Conservation (phyloP, 805 yeast species). For the Metschnikowia cerradonensis region DNA sequence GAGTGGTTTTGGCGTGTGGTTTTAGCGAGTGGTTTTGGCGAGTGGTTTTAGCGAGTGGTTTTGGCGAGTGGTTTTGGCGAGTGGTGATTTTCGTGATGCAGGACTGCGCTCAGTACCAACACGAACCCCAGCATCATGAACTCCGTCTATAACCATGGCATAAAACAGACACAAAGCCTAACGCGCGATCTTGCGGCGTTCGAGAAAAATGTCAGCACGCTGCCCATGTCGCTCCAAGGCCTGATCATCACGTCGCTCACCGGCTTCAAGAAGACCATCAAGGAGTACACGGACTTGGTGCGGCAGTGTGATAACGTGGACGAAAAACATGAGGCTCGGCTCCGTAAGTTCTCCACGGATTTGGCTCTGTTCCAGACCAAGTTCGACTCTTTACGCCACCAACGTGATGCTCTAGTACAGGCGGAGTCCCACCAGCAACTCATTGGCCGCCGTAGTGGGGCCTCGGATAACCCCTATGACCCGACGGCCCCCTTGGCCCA, state of each 20-base stretch:
- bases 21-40: no score
- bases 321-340: constrained; percentile 49
- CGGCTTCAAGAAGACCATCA: constrained; percentile 69
- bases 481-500: constrained; percentile 18
- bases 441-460: constrained; percentile 46
- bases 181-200: constrained; percentile 65
- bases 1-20: no score
- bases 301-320: constrained; percentile 55
- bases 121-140: constrained; percentile 42
- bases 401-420: constrained; percentile 51
- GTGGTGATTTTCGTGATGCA: no score
- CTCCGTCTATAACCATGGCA: constrained; percentile 83
- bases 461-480: constrained; percentile 50
- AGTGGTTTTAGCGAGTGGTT: no score
- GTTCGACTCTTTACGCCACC: constrained; percentile 51
- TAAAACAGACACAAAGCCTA: constrained; percentile 74
- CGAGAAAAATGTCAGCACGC: constrained; percentile 58
- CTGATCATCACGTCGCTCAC: constrained; percentile 77
- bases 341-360: constrained; percentile 52
- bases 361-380: constrained; percentile 43
- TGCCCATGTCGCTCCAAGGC: constrained; percentile 75
- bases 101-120: neutral
- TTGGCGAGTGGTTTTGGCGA: no score
- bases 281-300: constrained; percentile 57
- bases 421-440: constrained; percentile 49